Conservation (phyloP, 2,329 filamentous ascomycete species). For the Daldinia sp. region DNA sequence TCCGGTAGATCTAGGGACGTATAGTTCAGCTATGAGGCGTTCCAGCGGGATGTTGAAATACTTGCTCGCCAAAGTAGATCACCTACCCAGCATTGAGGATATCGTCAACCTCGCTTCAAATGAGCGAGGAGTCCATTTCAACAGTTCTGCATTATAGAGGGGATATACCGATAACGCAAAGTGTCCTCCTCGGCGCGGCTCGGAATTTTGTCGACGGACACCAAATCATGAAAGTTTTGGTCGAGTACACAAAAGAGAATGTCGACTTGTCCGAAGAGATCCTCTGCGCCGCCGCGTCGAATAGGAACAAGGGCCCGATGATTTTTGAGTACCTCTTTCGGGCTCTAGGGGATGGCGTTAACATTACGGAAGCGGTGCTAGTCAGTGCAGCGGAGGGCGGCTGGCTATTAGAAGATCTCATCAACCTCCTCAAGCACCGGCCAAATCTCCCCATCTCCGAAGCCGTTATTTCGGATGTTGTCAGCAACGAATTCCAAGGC, state of each 20-base stretch:
- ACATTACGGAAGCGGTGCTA: neutral
- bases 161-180: neutral
- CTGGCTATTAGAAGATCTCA: neutral
- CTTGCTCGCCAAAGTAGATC: neutral
- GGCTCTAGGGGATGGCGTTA: neutral
- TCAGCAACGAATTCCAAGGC: neutral
- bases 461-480: neutral
- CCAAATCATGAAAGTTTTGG: neutral
- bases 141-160: neutral
- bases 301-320: neutral
- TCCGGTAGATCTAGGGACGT: neutral
- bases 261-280: neutral
- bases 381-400: neutral
- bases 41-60: neutral
- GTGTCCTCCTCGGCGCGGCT: neutral
- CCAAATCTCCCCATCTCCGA: neutral
- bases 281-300: neutral
- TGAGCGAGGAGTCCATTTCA: neutral
- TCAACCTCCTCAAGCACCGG: neutral
- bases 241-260: neutral
- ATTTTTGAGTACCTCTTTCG: neutral
- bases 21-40: neutral
- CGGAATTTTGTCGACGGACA: neutral
- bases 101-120: neutral
- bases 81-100: neutral